Percentiles rank a stretch among this genome's conserved stretches.
Conservation (phyloP, 1,284 basidiomycete genomes). For the Ustilago trichophora region DNA sequence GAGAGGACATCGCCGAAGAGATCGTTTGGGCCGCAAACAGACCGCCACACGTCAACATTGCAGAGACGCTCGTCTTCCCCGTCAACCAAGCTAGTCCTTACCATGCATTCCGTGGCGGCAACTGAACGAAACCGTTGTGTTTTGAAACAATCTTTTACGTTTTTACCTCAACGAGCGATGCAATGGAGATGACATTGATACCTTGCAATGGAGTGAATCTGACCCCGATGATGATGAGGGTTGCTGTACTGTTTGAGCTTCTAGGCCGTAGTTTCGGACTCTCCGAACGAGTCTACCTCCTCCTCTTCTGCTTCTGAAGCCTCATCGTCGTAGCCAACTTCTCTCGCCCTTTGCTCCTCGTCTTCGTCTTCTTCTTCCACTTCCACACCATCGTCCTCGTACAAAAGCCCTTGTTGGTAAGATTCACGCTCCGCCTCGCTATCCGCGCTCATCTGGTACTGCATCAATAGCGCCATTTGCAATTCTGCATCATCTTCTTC, state of each 20-base stretch:
- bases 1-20: conserved; percentile 78
- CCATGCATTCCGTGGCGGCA: conserved; percentile 46
- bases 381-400: neutral
- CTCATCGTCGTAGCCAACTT: conserved; percentile 6
- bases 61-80: conserved; percentile 56
- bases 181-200: too few species aligned
- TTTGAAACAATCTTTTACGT: too few species aligned
- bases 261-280: conserved; percentile 4
- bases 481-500: conserved; percentile 20
- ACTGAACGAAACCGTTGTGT: conserved; percentile 1
- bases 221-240: too few species aligned
- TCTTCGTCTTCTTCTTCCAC: conserved; percentile 6
- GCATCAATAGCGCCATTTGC: conserved; percentile 18
- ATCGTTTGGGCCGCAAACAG: conserved; percentile 94
- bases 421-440: too few species aligned
- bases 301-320: conserved; percentile 11
- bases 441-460: too few species aligned
- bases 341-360: conserved; percentile 1
- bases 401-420: too few species aligned
- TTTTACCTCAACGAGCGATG: too few species aligned
- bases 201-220: too few species aligned
- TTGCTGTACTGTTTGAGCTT: neutral
- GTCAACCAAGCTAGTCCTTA: conserved; percentile 62
- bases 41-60: conserved; percentile 64
- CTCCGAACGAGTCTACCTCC: conserved; percentile 18